Evolutionary conservation across 176 grass and related monocot species (phyloP).

Genomic region (Triticum urartu): DNA sequence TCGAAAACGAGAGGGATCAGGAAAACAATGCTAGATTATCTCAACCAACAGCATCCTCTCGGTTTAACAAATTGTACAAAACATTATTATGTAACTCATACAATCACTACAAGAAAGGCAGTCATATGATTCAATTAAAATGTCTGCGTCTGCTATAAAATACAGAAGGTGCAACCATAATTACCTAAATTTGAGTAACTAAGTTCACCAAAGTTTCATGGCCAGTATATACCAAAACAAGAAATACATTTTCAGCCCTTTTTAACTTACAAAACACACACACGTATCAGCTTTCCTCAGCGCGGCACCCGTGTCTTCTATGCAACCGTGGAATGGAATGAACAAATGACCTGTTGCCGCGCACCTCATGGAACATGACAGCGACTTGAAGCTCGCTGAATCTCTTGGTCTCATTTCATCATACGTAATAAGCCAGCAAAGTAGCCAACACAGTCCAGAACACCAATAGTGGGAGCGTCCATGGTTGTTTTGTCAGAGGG

Average conservation of each 20-base stretch:
- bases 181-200: conserved; percentile 60
- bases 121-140: conserved; percentile 48
- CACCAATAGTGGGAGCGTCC: conserved; percentile 36
- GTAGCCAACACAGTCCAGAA: conserved; percentile 55
- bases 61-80: conserved; percentile 30
- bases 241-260: conserved; percentile 60
- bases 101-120: conserved; percentile 38
- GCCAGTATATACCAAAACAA: conserved; percentile 75
- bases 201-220: conserved; percentile 53
- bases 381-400: conserved; percentile 24
- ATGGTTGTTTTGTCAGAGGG: conserved; percentile 60
- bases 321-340: conserved; percentile 38
- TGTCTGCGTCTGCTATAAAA: conserved; percentile 48
- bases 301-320: conserved; percentile 22
- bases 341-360: conserved; percentile 31
- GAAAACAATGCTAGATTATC: not conserved
- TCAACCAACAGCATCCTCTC: conserved; percentile 11
- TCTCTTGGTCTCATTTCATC: conserved; percentile 36
- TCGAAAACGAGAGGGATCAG: not conserved
- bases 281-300: conserved; percentile 33
- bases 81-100: conserved; percentile 6
- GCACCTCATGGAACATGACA: conserved; percentile 35
- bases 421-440: conserved; percentile 59
- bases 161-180: conserved; percentile 60
- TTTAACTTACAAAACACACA: conserved; percentile 56